phyloP scores from a whole-genome alignment of 1,284 basidiomycete genomes.

The Moniliophthora roreri region DNA sequence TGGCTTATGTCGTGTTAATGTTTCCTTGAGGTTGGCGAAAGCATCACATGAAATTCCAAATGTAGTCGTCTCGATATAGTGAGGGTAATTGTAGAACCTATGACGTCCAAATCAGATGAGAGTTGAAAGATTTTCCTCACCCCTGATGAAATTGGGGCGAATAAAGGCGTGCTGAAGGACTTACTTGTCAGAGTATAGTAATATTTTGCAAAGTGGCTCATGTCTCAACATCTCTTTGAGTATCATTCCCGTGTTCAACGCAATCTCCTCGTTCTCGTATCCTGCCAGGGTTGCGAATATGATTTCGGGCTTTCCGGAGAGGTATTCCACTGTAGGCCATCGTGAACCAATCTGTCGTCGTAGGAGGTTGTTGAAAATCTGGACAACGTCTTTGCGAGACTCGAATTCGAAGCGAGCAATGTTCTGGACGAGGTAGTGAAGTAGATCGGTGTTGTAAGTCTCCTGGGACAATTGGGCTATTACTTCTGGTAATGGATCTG shows the following conservation, averaged over 20 bases:
- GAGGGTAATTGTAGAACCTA: slow-evolving; percentile 96
- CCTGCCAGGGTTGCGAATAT: slow-evolving; percentile 88
- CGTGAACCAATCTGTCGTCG: slow-evolving; percentile 92
- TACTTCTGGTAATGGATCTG: slow-evolving; percentile 82
- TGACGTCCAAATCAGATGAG: not conserved
- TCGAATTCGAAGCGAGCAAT: slow-evolving; percentile 95
- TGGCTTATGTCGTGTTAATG: slow-evolving; percentile 91
- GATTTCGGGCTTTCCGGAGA: slow-evolving; percentile 83
- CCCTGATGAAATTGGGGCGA: not conserved
- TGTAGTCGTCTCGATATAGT: slow-evolving; percentile 96
- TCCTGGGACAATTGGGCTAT: slow-evolving; percentile 95
- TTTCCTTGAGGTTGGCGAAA: slow-evolving; percentile 96
- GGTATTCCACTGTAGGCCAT: slow-evolving; percentile 94
- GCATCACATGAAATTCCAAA: slow-evolving; percentile 99
- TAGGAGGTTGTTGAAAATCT: slow-evolving; percentile 96
- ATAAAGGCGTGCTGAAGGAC: slow-evolving; percentile 29
- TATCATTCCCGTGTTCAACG: slow-evolving; percentile 98
- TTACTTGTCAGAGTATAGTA: slow-evolving; percentile 92
- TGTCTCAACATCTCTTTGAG: slow-evolving; percentile 96
- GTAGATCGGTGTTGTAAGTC: slow-evolving; percentile 88
- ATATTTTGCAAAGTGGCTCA: slow-evolving; percentile 86
- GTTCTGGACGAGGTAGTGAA: slow-evolving; percentile 80
- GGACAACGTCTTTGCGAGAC: slow-evolving; percentile 93
- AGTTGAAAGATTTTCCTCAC: not conserved
- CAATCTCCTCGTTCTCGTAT: slow-evolving; percentile 93